These are phyloP conservation scores for Pisolithus microcarpus DNA, from an alignment of 768 basidiomycete species.

Conservation along the genomic window DNA sequence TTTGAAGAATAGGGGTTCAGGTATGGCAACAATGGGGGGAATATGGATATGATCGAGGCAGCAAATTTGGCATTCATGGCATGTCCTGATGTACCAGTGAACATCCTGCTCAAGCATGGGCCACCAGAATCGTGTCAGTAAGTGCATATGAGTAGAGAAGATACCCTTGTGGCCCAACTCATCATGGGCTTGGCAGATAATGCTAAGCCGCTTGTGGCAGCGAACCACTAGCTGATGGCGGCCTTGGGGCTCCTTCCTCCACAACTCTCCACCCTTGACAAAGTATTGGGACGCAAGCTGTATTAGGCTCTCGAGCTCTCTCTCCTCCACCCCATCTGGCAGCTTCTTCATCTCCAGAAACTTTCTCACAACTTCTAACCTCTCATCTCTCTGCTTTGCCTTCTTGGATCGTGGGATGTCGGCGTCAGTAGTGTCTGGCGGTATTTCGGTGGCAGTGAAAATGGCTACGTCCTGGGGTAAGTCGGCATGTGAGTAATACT, in stretches of 20 bases:
- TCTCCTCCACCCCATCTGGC: neutral
- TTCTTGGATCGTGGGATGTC: neutral
- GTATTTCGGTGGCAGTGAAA: too few species aligned
- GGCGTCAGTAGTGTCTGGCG: too few species aligned
- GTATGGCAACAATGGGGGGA: conserved; percentile 2
- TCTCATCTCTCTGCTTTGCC: neutral
- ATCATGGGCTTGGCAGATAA: conserved; percentile 1
- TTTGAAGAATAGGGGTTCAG: conserved; percentile 10
- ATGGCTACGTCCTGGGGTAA: neutral
- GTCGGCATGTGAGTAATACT: neutral
- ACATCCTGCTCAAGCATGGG: neutral
- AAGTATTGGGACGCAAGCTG: neutral
- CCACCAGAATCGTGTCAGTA: conserved; percentile 4
- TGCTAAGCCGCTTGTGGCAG: neutral
- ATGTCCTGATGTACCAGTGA: conserved; percentile 17
- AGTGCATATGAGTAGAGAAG: neutral
- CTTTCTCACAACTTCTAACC: neutral
- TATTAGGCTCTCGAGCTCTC: neutral
- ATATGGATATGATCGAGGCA: conserved; percentile 15
- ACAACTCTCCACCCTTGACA: neutral
- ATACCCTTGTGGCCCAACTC: conserved; percentile 6
- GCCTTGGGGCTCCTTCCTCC: neutral
- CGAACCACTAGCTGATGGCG: neutral
- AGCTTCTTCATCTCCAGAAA: neutral
- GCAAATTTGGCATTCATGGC: conserved; percentile 31